A percentile compares a stretch with the other conserved stretches of the same genome.
phyloP scores from a whole-genome alignment of 2,329 filamentous ascomycete genomes.

The Penicillium occitanis region DNA sequence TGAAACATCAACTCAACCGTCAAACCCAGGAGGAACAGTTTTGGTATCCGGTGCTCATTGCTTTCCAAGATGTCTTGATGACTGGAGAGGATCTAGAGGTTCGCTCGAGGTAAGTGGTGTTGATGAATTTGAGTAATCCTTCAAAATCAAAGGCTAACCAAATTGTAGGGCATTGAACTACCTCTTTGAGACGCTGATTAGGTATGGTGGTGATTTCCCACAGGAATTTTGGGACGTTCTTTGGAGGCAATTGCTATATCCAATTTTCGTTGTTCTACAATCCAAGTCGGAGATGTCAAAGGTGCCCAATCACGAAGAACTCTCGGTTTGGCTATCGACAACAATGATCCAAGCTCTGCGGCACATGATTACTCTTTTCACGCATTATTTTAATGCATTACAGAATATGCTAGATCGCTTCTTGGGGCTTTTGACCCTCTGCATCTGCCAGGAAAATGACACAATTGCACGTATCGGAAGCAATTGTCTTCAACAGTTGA shows the following conservation, averaged over 20 bases:
- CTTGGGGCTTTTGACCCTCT: conserved; percentile 86
- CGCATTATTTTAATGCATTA: conserved; percentile 93
- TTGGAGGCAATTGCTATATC: conserved; percentile 94
- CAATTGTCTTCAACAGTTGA: conserved; percentile 95
- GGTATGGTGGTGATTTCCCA: conserved; percentile 87
- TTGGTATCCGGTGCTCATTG: conserved; percentile 97
- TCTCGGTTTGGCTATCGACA: conserved; percentile 97
- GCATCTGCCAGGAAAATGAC: conserved; percentile 98
- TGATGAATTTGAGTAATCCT: too few species aligned
- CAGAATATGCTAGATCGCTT: conserved; percentile 99
- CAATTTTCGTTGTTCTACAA: conserved; percentile 96
- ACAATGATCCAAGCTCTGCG: conserved; percentile 98
- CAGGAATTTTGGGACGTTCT: conserved; percentile 97
- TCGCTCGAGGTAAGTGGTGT: conserved; percentile 58
- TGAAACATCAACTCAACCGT: conserved; percentile 65
- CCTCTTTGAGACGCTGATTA: conserved; percentile 89
- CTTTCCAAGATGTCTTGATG: conserved; percentile 99
- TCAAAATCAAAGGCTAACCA: not conserved
- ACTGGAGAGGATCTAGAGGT: conserved; percentile 98
- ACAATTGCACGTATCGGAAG: conserved; percentile 97
- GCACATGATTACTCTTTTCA: conserved; percentile 98
- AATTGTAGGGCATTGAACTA: conserved; percentile 73
- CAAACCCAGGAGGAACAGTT: conserved; percentile 95
- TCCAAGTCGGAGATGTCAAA: conserved; percentile 96
- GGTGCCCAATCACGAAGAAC: conserved; percentile 89